Evolutionary conservation across 345 rosid species (phyloP).

Genomic region (Trapa bicornis): DNA sequence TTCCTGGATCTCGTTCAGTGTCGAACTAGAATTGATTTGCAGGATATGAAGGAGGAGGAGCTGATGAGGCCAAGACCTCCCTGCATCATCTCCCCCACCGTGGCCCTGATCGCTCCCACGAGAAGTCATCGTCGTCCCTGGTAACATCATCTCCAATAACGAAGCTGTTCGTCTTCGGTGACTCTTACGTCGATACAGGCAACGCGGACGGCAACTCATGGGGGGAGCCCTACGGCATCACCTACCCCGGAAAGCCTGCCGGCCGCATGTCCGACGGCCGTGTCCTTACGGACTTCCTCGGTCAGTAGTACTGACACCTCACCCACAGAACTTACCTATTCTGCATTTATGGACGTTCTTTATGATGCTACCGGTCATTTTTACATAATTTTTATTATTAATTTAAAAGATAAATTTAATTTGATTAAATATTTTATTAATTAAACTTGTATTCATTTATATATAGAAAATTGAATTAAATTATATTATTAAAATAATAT

Average conservation of each 20-base stretch:
- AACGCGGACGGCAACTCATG: slow-evolving; percentile 31
- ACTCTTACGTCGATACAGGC: slow-evolving; percentile 61
- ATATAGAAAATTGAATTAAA: no score
- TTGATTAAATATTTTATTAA: no score
- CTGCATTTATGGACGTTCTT: no score
- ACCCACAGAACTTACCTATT: background rate
- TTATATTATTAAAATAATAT: no score
- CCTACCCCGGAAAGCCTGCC: slow-evolving; percentile 50
- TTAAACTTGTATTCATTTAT: no score
- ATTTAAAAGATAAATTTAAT: no score
- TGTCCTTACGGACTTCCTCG: slow-evolving; percentile 42
- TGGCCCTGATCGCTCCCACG: background rate
- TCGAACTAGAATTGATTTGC: background rate
- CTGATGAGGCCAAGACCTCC: background rate
- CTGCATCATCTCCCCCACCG: background rate
- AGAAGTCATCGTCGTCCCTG: background rate
- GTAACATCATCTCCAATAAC: no score
- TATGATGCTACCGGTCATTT: no score
- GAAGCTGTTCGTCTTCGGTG: slow-evolving; percentile 64
- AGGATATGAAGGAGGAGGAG: background rate
- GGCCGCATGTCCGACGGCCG: slow-evolving; percentile 60
- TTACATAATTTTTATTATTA: no score
- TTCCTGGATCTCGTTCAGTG: no score
- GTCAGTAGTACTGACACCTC: slow-evolving; percentile 9
- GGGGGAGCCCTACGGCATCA: slow-evolving; percentile 47